phyloP scores from a whole-genome alignment of 2,329 filamentous ascomycete genomes.

The Pseudocercospora fijiensis region DNA sequence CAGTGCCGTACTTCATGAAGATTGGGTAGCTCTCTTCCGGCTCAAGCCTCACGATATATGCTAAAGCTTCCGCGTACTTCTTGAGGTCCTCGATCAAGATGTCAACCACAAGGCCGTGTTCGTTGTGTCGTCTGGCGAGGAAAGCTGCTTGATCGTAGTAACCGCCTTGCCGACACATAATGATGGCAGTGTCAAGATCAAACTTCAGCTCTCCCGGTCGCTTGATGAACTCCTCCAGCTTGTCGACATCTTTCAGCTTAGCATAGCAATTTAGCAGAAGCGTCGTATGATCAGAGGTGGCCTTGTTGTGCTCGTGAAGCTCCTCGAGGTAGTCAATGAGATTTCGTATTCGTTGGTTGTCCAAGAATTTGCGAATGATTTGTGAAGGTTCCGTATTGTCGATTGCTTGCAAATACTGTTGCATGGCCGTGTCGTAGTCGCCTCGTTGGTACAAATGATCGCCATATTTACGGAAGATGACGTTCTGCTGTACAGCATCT shows the following conservation, averaged over 20 bases:
- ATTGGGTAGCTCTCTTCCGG: conserved; percentile 81
- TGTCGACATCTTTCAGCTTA: conserved; percentile 94
- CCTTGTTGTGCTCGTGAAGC: conserved; percentile 87
- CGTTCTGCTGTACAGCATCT: conserved; percentile 76
- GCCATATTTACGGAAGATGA: conserved; percentile 90
- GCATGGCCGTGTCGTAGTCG: conserved; percentile 98
- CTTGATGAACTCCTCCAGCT: conserved; percentile 95
- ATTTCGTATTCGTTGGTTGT: conserved; percentile 96
- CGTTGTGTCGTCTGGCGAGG: conserved; percentile 87
- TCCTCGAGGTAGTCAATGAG: conserved; percentile 96
- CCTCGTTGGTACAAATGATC: conserved; percentile 93
- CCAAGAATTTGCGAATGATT: conserved; percentile 93
- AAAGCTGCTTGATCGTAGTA: conserved; percentile 97
- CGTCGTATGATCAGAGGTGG: conserved; percentile 93
- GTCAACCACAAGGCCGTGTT: conserved; percentile 90
- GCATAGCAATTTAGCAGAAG: conserved; percentile 95
- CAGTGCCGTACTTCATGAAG: conserved; percentile 91
- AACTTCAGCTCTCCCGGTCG: conserved; percentile 93
- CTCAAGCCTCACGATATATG: conserved; percentile 87
- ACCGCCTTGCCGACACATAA: conserved; percentile 94
- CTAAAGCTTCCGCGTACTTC: conserved; percentile 80
- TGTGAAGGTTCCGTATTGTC: conserved; percentile 95
- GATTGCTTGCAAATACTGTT: conserved; percentile 93
- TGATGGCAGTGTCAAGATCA: conserved; percentile 92
- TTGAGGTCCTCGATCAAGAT: conserved; percentile 95